Evolutionary conservation across 2,329 filamentous ascomycete genomes (phyloP), one percentile per base, ranked within the genome.

Genomic region (Ophiocordyceps camponoti-rufipedis): DNA sequence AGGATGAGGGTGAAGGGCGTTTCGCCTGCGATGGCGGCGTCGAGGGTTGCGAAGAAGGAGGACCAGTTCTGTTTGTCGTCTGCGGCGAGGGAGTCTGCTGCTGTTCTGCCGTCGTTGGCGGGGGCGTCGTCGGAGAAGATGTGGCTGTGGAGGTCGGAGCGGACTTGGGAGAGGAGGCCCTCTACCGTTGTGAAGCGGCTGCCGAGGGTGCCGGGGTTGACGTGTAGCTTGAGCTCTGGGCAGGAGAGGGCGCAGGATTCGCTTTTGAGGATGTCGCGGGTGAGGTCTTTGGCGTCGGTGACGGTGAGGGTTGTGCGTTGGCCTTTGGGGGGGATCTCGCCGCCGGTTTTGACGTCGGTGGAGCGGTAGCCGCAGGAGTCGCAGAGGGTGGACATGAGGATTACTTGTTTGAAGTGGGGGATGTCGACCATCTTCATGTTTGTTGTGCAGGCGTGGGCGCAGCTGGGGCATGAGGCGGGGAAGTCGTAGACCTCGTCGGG

Each of bases 341-440:
- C 91, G 51, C 91, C 91, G 1, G 91, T 96, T 72, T 96, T 96
- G 59, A 98, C 86, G 61, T 98, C 91, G 63, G 94, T 96, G 54
- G 83, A 91, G 50, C 86, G 82, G 69, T 96, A 94, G 47, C 89
- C 89, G 60, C 91, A 98, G 61, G 82, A 73, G 28, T 89, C 81
- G 65, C 91, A 98, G 28, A 86, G 80, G 2, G 89, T 96, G 54
- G 81, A 88, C 85, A 94, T 96, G 55, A 98, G 72, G 39, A 95
- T 80, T 3, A 98, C 91, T 58, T 96, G 85, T 66, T 95, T 94
- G 69, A 98, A 98, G 66, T 94, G 83, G 1, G 91, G 91, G 50
- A 98, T 95, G 56, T 94, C 86, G 47, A 96, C 86, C 81, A 94
- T 94, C 70, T 95, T 94, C 86, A 95, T 95, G 63, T 94, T 88